Evolutionary conservation across 2,329 filamentous ascomycete genomes (phyloP), one percentile per base, ranked within the genome.

Genomic region (Amylocarpus encephaloides): DNA sequence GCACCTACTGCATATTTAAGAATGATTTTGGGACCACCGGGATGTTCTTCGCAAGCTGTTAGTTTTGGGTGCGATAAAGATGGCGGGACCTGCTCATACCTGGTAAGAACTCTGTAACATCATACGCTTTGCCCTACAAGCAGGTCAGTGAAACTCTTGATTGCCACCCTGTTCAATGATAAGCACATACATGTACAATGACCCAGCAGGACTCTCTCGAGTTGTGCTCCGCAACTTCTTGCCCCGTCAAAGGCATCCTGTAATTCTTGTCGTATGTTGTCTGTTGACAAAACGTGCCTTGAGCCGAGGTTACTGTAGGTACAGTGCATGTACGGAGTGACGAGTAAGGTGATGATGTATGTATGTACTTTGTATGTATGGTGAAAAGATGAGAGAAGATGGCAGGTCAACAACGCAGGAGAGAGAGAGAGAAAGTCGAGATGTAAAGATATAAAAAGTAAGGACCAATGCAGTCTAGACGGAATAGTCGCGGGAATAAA

Each of bases 21-120:
- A 64, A 98, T 97, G 67, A 97, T 94, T 66, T 92, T 93, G 59
- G 83, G 78, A 34, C 88, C 91, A 54, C 91, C 91, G 19, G 91
- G 91, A 65, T 95, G 90, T 68, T 95, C 88, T 83, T 38, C 40
- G 22, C 43, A 43, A 52, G 46, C 29, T 29, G 38, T 49, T 50
- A 49, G 49, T 50, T 56, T 6, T 39, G 49, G 12, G 35, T 49
- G 22, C 26, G 33, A 10, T 54, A 15, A 19, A 22, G 18, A 40
- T 46, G 11, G 34, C 26, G 34, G 38, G 33, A 26, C 48, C 49
- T 26, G 19, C 10, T 65, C 69, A 47, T 67, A 83, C 83, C 83
- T 48, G 86, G 85, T n/a, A 94, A 70, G 67, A 93, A 93, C 39
- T 91, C 86, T 3, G 89, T 94, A 51, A 94, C 88, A 75, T 95